Base-by-base conservation (phyloP, 176 grass and related monocot species). In the Eleusine coracana region DNA sequence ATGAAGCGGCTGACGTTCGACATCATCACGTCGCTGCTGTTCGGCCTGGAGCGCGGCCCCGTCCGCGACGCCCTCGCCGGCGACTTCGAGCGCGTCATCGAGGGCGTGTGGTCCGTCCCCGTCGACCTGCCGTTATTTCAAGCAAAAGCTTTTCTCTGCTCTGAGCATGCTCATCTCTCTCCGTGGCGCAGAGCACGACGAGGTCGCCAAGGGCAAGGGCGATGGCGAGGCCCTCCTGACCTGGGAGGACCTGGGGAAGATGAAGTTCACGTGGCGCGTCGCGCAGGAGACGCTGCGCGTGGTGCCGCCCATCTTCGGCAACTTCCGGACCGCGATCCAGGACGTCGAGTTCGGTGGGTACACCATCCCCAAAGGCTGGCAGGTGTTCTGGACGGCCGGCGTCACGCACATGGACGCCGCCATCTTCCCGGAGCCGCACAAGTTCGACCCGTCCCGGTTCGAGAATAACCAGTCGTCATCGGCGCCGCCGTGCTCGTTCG, bases 341-440 rank as follows among this genome's bases (percentile, higher is more conserved):
- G 91, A 92, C 45, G 4, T 78, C 12, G 67, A 89, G 75, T 87
- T 81, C 62, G 71, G 84, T 3, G 87, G 87, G n/a, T 87, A 84
- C 80, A 20, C 41, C 71, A 87, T 89, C 52, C 90, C 84, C 0
- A 85, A 87, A 70, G 87, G 91, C 38, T 92, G 87, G 91, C 84
- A 89, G 91, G 84, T 92, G 34, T 87, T 92, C 37, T 92, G 84
- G 91, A 38, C 8, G 18, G 37, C 84, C 5, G 68, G 49, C 40
- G 78, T 76, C 15, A 92, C 87, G 11, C 87, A 89, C 12, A 84
- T 87, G 91, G 81, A 92, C 62, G 4, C 41, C 0, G 34, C 15
- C 38, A 81, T 89, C 77, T 92, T 92, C 66, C 59, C 67, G 5
- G 77, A 89, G 6, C 87, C 91, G 31, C 3, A 29, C 2, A 85